A percentile compares a stretch with the other conserved stretches of the same genome.
phyloP scores from a whole-genome alignment of 495 filamentous ascomycete species.

The Penicillium cataractarum region DNA sequence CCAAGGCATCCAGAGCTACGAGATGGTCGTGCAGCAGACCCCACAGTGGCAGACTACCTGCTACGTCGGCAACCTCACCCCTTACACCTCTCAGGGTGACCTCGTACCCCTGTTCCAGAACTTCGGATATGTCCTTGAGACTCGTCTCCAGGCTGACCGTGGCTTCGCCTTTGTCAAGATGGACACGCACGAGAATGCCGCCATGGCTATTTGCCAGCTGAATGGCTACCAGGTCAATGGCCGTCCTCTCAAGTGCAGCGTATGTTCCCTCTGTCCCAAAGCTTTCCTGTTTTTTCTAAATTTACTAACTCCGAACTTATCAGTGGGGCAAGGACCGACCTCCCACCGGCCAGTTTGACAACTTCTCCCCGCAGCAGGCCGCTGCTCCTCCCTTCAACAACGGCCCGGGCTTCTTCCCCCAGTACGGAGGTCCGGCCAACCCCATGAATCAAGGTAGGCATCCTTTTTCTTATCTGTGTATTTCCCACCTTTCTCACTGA shows the following conservation, averaged over 20 bases:
- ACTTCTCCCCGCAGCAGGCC: slow-evolving; percentile 70
- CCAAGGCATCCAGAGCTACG: slow-evolving; percentile 93
- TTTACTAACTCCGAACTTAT: slow-evolving; percentile 31
- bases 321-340: slow-evolving; percentile 99
- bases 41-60: slow-evolving; percentile 98
- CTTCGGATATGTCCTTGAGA: slow-evolving; percentile 96
- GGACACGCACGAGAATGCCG: slow-evolving; percentile 97
- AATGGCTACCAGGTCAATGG: slow-evolving; percentile 98
- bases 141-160: slow-evolving; percentile 95
- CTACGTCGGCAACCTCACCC: slow-evolving; percentile 97
- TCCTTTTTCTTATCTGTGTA: slow-evolving; percentile 19
- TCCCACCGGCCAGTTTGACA: slow-evolving; percentile 80
- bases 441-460: slow-evolving; percentile 71
- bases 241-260: slow-evolving; percentile 96
- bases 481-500: slow-evolving; percentile 15
- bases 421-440: slow-evolving; percentile 73
- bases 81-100: slow-evolving; percentile 96
- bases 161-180: slow-evolving; percentile 99
- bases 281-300: background rate
- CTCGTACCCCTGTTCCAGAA: slow-evolving; percentile 96
- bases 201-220: slow-evolving; percentile 97
- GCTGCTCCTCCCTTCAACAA: slow-evolving; percentile 63
- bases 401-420: slow-evolving; percentile 89
- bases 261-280: slow-evolving; percentile 53
- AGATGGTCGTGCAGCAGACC: slow-evolving; percentile 97